Conservation (phyloP, 2,329 filamentous ascomycete species). For the Exophiala alcalophila region DNA sequence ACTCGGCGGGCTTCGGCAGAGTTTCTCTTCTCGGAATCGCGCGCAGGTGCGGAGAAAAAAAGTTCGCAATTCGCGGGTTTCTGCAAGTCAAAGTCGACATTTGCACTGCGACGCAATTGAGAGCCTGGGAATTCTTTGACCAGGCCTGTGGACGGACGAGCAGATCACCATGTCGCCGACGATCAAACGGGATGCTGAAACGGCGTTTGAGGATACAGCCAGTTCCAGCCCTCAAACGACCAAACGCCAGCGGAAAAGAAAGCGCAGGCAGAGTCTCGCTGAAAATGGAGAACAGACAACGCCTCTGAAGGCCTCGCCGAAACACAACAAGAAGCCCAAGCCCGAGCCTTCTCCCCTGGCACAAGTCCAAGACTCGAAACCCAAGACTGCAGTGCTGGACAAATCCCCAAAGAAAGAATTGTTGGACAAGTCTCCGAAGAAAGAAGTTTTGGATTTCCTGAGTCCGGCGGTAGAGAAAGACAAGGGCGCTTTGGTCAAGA, state of each 20-base stretch:
- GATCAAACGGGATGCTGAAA: slow-evolving; percentile 22
- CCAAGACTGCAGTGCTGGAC: too few species aligned
- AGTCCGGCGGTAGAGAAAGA: too few species aligned
- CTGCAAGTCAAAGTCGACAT: neutral
- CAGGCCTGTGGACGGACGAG: neutral
- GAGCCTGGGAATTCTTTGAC: neutral
- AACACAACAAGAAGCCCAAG: too few species aligned
- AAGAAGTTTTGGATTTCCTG: too few species aligned
- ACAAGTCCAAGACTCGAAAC: too few species aligned
- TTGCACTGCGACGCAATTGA: neutral
- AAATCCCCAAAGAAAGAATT: too few species aligned
- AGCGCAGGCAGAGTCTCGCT: slow-evolving; percentile 33
- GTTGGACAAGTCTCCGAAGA: too few species aligned
- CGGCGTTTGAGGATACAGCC: slow-evolving; percentile 20
- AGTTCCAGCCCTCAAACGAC: slow-evolving; percentile 2
- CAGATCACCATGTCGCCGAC: slow-evolving; percentile 17
- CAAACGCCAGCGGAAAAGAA: slow-evolving; percentile 32
- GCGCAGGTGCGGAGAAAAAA: slow-evolving; percentile 26
- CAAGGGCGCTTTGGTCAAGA: too few species aligned
- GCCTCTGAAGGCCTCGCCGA: slow-evolving; percentile 5
- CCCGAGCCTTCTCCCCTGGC: too few species aligned
- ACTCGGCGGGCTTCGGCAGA: too few species aligned
- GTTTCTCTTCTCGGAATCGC: too few species aligned
- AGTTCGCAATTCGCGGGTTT: slow-evolving; percentile 1
- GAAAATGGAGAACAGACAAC: slow-evolving; percentile 33